Evolutionary conservation across 2,329 filamentous ascomycete species (phyloP).

Genomic region (Cercospora zeina): DNA sequence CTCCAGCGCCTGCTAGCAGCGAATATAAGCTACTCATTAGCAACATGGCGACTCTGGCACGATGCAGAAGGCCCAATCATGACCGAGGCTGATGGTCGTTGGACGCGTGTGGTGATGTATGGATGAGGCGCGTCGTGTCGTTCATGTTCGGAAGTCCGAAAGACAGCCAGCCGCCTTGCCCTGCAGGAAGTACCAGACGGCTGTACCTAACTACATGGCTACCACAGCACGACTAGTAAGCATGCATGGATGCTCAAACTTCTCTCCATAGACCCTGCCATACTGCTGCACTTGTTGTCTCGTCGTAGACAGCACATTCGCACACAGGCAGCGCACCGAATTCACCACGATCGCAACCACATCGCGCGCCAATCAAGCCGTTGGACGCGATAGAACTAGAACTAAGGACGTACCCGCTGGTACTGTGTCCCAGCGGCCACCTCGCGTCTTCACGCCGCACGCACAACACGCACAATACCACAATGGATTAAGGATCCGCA

Average conservation of each 20-base stretch:
- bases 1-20: conserved; percentile 2
- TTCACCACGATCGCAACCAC: background rate
- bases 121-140: background rate
- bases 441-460: conserved; percentile 2
- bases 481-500: conserved; percentile 4
- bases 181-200: conserved; percentile 4
- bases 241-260: conserved; percentile 1
- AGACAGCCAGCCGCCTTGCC: conserved; percentile 2
- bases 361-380: background rate
- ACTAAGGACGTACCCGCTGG: conserved; percentile 5
- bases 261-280: background rate
- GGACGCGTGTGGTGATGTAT: conserved; percentile 7
- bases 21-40: conserved; percentile 7
- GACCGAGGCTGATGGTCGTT: background rate
- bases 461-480: background rate
- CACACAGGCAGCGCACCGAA: background rate
- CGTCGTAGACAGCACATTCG: background rate
- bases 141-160: background rate
- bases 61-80: background rate
- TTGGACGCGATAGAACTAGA: conserved; percentile 1
- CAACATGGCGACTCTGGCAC: background rate
- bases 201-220: too few species aligned
- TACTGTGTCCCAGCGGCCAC: background rate
- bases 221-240: background rate
- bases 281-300: background rate